phyloP scores from a whole-genome alignment of 2,329 filamentous ascomycete species.

The Fusarium aywerte region DNA sequence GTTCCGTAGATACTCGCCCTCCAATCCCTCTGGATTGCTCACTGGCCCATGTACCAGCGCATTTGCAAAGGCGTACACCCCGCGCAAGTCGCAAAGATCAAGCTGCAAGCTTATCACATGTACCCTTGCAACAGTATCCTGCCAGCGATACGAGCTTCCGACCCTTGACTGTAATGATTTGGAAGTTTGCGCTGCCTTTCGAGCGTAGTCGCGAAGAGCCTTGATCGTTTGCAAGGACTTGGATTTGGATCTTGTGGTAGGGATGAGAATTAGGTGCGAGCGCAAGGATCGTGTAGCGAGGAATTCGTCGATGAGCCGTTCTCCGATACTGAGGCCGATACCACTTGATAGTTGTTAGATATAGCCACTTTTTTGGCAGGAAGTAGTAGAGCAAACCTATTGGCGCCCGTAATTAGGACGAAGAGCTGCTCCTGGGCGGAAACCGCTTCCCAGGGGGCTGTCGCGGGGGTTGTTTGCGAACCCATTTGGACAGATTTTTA shows the following conservation, averaged over 20 bases:
- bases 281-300: slow-evolving; percentile 72
- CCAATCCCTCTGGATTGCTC: slow-evolving; percentile 56
- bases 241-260: slow-evolving; percentile 79
- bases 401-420: slow-evolving; percentile 84
- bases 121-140: slow-evolving; percentile 60
- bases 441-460: slow-evolving; percentile 52
- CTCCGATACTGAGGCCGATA: slow-evolving; percentile 84
- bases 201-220: slow-evolving; percentile 69
- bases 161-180: slow-evolving; percentile 52
- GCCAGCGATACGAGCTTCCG: slow-evolving; percentile 49
- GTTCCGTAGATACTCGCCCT: slow-evolving; percentile 53
- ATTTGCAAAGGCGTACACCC: slow-evolving; percentile 61
- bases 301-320: slow-evolving; percentile 91
- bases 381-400: slow-evolving; percentile 68
- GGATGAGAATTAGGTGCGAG: slow-evolving; percentile 80
- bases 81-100: slow-evolving; percentile 68
- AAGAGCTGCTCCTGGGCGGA: slow-evolving; percentile 61
- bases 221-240: slow-evolving; percentile 80
- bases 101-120: slow-evolving; percentile 69
- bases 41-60: slow-evolving; percentile 58
- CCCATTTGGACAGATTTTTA: slow-evolving; percentile 21
- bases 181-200: slow-evolving; percentile 55
- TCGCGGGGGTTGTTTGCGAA: slow-evolving; percentile 36
- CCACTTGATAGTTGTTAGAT: slow-evolving; percentile 67
- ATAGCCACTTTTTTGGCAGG: neutral